Conservation (phyloP, 2,329 filamentous ascomycete species). For the Hymenoscyphus repandus region DNA sequence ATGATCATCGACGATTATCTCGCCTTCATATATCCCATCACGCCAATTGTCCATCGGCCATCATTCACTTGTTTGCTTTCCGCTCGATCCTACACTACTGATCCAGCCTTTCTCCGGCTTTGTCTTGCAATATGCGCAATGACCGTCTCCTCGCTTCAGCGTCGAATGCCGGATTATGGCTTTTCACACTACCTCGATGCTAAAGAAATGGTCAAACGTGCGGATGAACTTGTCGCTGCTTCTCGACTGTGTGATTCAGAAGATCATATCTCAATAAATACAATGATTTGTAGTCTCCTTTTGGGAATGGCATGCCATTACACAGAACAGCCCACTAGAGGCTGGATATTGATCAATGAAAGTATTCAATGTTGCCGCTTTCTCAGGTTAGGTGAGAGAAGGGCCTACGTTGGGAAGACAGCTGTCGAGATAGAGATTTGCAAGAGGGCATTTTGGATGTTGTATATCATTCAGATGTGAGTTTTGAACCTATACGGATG, state of each 20-base stretch:
- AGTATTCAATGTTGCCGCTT: conserved; percentile 10
- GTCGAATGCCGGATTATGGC: conserved; percentile 15
- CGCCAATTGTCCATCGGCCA: conserved; percentile 21
- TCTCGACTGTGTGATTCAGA: conserved; percentile 6
- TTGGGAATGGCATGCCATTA: conserved; percentile 13
- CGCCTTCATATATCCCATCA: conserved; percentile 19
- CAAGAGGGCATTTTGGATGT: conserved; percentile 25
- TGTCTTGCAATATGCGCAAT: conserved; percentile 22
- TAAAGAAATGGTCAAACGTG: conserved; percentile 8
- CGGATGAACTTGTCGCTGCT: conserved; percentile 6
- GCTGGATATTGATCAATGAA: conserved; percentile 14
- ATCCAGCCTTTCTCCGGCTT: conserved; percentile 19
- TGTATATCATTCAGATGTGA: conserved; percentile 25
- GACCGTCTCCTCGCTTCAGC: conserved; percentile 22
- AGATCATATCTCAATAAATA: conserved; percentile 6
- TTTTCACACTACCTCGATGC: conserved; percentile 6
- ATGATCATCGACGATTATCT: conserved; percentile 20
- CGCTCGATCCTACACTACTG: conserved; percentile 7
- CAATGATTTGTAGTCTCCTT: conserved; percentile 10
- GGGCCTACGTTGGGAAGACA: conserved; percentile 6
- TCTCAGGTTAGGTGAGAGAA: conserved; percentile 3
- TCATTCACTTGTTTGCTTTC: conserved; percentile 6
- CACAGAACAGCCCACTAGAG: conserved; percentile 7
- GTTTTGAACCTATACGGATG: conserved; percentile 2
- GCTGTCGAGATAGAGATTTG: conserved; percentile 16